Evolutionary conservation across 306 rosid genomes (phyloP), one percentile per base, ranked within the genome.

Genomic region (Dalbergia cultrata): DNA sequence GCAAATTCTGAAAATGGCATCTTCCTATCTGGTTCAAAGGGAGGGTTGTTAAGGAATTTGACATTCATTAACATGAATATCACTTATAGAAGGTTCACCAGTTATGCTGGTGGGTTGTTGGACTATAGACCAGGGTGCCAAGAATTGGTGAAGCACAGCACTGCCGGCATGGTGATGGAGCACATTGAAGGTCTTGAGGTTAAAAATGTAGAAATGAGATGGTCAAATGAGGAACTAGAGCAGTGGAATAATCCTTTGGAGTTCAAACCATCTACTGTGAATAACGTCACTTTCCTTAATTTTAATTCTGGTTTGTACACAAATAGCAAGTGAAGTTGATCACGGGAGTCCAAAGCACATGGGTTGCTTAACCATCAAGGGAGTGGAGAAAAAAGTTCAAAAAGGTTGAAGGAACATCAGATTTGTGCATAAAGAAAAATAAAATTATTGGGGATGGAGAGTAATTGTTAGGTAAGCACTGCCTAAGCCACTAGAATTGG

Each of bases 51-150:
- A 9, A 89, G 90, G 56, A 89, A 92, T 52, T 70, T 95, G 87
- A 89, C 90, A 82, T 92, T 95, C 94, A 52, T 82, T 78, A 92
- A 95, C 85, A 62, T 93, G 92, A 84, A 89, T 60, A 64, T 95
- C 54, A 85, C 88, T 11, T 95, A 85, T 68, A 75, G 87, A 84
- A 89, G 95, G 82, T 76, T 93, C 82, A 95, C 99, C 17, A 75
- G 57, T 4, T 80, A 87, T 76, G 62, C 77, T 17, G 97, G 87
- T 85, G 99, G 97, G 22, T 79, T 87, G 65, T 82, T 85, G 37
- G 99, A 95, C 88, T 95, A 95, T 54, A 90, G 99, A 63, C 99
- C 97, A 52, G 97, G 95, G 56, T 95, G 99, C 83, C 92, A 87
- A 57, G 97, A 87, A 33, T 86, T 95, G 74, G 94, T 93, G 66